phyloP scores from a whole-genome alignment of 176 grass and related monocot genomes.

The Avena insularis region DNA sequence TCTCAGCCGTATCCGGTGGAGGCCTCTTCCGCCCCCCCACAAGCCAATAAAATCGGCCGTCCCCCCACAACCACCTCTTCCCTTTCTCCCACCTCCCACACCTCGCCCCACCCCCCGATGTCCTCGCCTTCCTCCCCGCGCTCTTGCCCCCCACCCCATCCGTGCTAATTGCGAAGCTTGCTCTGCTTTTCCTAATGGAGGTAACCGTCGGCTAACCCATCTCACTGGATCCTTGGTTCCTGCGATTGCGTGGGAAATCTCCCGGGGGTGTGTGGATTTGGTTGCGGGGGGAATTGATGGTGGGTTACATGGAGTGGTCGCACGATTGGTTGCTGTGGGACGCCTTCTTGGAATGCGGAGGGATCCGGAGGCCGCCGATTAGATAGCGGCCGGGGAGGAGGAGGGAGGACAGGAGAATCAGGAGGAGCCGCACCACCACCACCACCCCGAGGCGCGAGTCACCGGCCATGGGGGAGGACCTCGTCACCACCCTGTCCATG shows the following conservation, averaged over 20 bases:
- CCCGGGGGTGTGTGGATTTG: slow-evolving; percentile 33
- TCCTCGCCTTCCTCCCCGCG: slow-evolving; percentile 37
- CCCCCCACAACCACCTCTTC: slow-evolving; percentile 17
- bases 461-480: slow-evolving; percentile 84
- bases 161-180: not conserved
- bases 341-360: slow-evolving; percentile 97
- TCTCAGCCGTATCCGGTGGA: slow-evolving; percentile 67
- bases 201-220: slow-evolving; percentile 14
- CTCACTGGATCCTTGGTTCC: not conserved
- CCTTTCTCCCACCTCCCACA: slow-evolving; percentile 27
- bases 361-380: slow-evolving; percentile 83
- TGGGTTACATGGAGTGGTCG: slow-evolving; percentile 86
- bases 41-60: slow-evolving; percentile 56
- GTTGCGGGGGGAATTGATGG: slow-evolving; percentile 57
- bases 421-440: slow-evolving; percentile 44
- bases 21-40: slow-evolving; percentile 25
- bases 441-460: slow-evolving; percentile 36
- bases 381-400: slow-evolving; percentile 66
- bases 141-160: not conserved
- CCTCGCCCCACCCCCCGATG: not conserved
- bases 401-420: slow-evolving; percentile 37
- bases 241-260: not conserved
- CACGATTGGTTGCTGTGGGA: slow-evolving; percentile 85
- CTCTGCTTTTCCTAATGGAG: slow-evolving; percentile 27
- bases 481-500: slow-evolving; percentile 92